A percentile compares a stretch with the other conserved stretches of the same genome.
Conservation (phyloP, 1,139 yeast species). For the Blastobotrys illinoisensis region DNA sequence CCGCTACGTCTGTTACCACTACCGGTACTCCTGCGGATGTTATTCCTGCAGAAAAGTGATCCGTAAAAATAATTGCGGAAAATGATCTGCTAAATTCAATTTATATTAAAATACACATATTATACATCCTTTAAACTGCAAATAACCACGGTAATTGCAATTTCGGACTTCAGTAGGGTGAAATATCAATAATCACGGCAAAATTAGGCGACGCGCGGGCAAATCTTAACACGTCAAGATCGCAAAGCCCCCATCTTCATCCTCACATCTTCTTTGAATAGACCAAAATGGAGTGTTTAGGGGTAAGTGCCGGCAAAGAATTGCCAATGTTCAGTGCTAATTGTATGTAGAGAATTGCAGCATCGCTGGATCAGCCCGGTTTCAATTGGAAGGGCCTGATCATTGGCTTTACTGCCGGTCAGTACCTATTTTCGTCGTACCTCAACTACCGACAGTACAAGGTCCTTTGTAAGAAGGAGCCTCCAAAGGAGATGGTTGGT, state of each 20-base stretch:
- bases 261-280: not conserved
- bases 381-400: slow-evolving; percentile 77
- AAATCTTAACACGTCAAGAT: not conserved
- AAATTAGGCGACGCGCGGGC: not conserved
- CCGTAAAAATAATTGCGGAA: no score
- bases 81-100: no score
- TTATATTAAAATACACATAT: no score
- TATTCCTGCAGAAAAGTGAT: not conserved
- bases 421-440: slow-evolving; percentile 68
- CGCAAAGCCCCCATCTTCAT: not conserved
- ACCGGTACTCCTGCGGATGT: not conserved
- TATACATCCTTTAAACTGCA: no score
- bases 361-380: slow-evolving; percentile 47
- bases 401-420: slow-evolving; percentile 69
- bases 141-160: not conserved
- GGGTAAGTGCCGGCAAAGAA: slow-evolving; percentile 7
- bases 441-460: slow-evolving; percentile 72
- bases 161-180: not conserved
- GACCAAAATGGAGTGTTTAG: slow-evolving; percentile 12
- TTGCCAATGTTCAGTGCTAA: not conserved
- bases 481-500: slow-evolving; percentile 60
- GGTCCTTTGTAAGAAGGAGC: slow-evolving; percentile 49
- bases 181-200: not conserved
- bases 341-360: slow-evolving; percentile 28
- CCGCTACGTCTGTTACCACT: not conserved